These are phyloP conservation scores for Scedosporium aurantiacum DNA, from an alignment of 2,329 filamentous ascomycete genomes.

Conservation along the genomic window DNA sequence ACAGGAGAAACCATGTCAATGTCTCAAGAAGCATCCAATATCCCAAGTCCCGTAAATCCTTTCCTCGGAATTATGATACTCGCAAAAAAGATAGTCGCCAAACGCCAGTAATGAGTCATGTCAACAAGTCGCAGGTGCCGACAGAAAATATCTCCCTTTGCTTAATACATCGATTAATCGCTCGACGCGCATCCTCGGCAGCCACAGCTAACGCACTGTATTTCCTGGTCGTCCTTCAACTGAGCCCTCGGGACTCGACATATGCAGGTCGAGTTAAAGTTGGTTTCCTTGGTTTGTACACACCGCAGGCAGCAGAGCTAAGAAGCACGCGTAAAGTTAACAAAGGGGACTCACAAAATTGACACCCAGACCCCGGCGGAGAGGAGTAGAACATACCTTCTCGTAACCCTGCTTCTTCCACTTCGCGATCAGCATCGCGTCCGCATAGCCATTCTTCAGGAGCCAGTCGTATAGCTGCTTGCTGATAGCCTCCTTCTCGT, in stretches of 20 bases:
- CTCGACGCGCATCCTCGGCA: conserved; percentile 83
- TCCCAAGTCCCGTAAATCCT: not conserved
- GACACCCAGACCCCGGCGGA: not conserved
- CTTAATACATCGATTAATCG: conserved; percentile 41
- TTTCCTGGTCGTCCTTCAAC: conserved; percentile 78
- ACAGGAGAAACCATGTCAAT: not conserved
- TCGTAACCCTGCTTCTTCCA: conserved; percentile 99
- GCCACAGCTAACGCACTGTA: conserved; percentile 91
- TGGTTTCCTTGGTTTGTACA: conserved; percentile 99
- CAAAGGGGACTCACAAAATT: not conserved
- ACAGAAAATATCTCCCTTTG: too few relatives aligned
- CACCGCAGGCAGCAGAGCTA: conserved; percentile 89
- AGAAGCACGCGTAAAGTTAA: not conserved
- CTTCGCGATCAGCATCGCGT: conserved; percentile 92
- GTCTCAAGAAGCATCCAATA: not conserved
- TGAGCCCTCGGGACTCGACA: conserved; percentile 86
- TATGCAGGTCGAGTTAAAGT: conserved; percentile 95
- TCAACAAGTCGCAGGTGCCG: not conserved
- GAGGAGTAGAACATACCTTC: conserved; percentile 51
- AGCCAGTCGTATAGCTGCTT: conserved; percentile 91
- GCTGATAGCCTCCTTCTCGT: conserved; percentile 91
- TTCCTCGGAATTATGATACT: not conserved
- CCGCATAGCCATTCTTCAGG: conserved; percentile 91
- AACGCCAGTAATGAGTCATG: not conserved
- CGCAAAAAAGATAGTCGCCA: not conserved